Percentiles rank a stretch among this genome's conserved stretches.
These are phyloP conservation scores for Trichoderma sp. DNA, from an alignment of 2,329 filamentous ascomycete genomes.

Conservation along the genomic window DNA sequence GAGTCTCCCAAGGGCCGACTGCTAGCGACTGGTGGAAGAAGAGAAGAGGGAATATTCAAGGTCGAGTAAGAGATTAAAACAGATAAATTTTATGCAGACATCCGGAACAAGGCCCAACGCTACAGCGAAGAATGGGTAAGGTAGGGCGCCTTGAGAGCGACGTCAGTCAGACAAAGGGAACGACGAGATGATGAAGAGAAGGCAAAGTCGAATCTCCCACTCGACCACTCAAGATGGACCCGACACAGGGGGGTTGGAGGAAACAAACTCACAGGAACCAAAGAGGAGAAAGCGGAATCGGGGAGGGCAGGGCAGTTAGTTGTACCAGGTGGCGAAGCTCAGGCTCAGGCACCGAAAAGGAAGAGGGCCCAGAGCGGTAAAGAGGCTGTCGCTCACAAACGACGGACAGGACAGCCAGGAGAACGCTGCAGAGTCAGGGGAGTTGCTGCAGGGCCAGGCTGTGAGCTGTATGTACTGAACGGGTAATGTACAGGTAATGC, in stretches of 20 bases:
- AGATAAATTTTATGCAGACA: conserved; percentile 14
- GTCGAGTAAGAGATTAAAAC: conserved; percentile 1
- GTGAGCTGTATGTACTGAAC: neutral
- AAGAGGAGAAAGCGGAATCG: conserved; percentile 9
- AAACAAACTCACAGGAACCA: conserved; percentile 12
- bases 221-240: conserved; percentile 6
- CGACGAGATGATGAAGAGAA: neutral
- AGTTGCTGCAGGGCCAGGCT: conserved; percentile 3
- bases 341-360: conserved; percentile 20
- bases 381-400: conserved; percentile 8
- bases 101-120: conserved; percentile 13
- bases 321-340: conserved; percentile 21
- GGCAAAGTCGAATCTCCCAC: neutral
- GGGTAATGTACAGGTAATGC: neutral
- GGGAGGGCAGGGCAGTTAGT: conserved; percentile 12
- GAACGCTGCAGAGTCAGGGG: neutral
- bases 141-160: neutral
- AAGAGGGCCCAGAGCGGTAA: conserved; percentile 2
- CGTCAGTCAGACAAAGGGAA: conserved; percentile 6
- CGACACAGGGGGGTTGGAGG: conserved; percentile 3
- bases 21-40: neutral
- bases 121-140: neutral
- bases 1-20: neutral
- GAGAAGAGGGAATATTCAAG: neutral
- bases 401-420: neutral